A percentile compares a stretch with the other conserved stretches of the same genome.
These are phyloP conservation scores for Backusella parvicylindrica DNA, from an alignment of 192 early-diverging fungal genomes.

Conservation along the genomic window DNA sequence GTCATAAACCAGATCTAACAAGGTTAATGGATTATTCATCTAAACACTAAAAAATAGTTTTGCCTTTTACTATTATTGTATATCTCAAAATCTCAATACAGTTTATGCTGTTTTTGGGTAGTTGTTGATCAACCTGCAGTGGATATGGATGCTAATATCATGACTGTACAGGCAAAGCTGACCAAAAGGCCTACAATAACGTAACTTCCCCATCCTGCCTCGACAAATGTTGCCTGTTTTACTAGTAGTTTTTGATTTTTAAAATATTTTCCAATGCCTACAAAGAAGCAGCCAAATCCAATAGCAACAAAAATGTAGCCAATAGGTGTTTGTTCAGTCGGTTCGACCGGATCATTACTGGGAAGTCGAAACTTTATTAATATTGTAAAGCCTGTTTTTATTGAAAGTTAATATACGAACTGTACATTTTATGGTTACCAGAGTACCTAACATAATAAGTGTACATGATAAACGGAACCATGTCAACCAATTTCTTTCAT, in stretches of 20 bases:
- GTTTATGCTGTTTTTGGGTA: neutral
- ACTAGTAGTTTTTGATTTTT: slow-evolving; percentile 16
- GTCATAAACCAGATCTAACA: too few relatives aligned
- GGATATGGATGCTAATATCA: slow-evolving; percentile 16
- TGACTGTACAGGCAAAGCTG: slow-evolving; percentile 23
- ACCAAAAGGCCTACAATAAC: slow-evolving; percentile 14
- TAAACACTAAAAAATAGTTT: neutral
- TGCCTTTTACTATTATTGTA: neutral
- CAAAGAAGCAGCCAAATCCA: slow-evolving; percentile 17
- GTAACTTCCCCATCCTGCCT: slow-evolving; percentile 33
- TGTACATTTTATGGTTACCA: neutral
- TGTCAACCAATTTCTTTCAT: slow-evolving; percentile 33
- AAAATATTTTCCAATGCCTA: slow-evolving; percentile 26
- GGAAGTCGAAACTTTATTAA: slow-evolving; percentile 28
- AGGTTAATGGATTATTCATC: too few relatives aligned
- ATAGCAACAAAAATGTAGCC: slow-evolving; percentile 27
- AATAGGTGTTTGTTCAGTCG: neutral
- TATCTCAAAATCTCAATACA: neutral
- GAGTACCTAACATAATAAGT: slow-evolving; percentile 28
- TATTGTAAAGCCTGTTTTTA: slow-evolving; percentile 27
- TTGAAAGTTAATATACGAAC: neutral
- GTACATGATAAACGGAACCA: slow-evolving; percentile 29
- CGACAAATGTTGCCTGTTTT: slow-evolving; percentile 6
- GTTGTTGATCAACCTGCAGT: neutral
- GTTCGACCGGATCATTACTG: neutral